Conservation (phyloP, 768 basidiomycete genomes). For the Cystofilobasidium ferigula region DNA sequence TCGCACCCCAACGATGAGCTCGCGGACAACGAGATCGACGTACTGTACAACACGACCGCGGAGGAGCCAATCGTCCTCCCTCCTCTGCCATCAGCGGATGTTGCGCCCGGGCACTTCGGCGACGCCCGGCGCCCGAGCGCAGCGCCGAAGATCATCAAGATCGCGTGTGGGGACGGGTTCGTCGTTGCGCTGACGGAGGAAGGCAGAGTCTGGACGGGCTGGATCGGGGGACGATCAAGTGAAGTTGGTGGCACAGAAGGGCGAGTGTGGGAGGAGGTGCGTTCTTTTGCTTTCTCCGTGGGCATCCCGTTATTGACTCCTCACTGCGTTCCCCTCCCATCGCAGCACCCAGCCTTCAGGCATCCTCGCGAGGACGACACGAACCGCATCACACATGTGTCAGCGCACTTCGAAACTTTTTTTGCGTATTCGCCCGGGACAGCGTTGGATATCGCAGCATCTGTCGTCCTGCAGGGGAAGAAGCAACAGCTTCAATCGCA, state of each 20-base stretch:
- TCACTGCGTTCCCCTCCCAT: not conserved
- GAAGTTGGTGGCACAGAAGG: slow-evolving; percentile 11
- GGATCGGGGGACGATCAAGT: not conserved
- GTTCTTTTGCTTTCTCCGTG: not conserved
- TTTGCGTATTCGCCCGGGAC: slow-evolving; percentile 42
- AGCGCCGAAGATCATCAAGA: slow-evolving; percentile 53
- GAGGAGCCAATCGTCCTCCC: not conserved
- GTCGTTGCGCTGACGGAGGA: slow-evolving; percentile 68
- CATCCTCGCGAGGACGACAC: not conserved
- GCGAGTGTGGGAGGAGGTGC: slow-evolving; percentile 15
- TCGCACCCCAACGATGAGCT: not conserved
- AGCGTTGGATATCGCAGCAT: slow-evolving; percentile 38
- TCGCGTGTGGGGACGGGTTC: slow-evolving; percentile 64
- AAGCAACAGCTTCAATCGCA: slow-evolving; percentile 37
- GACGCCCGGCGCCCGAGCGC: not conserved
- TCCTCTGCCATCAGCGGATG: not conserved
- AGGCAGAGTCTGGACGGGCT: slow-evolving; percentile 49
- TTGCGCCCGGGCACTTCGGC: not conserved
- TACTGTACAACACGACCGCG: not conserved
- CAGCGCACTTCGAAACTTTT: slow-evolving; percentile 67
- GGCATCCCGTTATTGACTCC: not conserved
- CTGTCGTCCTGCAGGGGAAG: slow-evolving; percentile 63
- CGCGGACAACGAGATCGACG: not conserved
- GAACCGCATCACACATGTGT: slow-evolving; percentile 48
- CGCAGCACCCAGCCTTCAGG: slow-evolving; percentile 12